Percentiles rank a stretch among this genome's conserved stretches.
Evolutionary conservation across 2,329 filamentous ascomycete genomes (phyloP).

Genomic region (Cryoendolithus antarcticus): DNA sequence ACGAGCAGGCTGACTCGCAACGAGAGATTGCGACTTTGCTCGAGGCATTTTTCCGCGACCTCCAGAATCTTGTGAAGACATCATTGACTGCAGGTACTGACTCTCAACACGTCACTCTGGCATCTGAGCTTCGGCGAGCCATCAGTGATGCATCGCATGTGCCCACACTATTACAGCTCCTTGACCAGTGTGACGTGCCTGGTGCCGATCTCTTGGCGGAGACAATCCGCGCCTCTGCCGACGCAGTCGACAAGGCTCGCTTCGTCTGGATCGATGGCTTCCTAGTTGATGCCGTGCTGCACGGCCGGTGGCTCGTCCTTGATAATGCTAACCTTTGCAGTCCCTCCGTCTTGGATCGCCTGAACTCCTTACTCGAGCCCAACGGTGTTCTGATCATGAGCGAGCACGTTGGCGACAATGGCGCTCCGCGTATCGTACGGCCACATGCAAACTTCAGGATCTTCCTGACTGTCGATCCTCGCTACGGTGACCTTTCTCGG

Average conservation of each 20-base stretch:
- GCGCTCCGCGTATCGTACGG: constrained; percentile 63
- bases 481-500: constrained; percentile 83
- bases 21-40: constrained; percentile 28
- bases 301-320: constrained; percentile 83
- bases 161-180: constrained; percentile 4
- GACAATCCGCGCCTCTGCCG: constrained; percentile 3
- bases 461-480: constrained; percentile 85
- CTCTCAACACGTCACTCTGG: constrained; percentile 1
- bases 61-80: constrained; percentile 8
- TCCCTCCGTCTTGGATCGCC: constrained; percentile 80
- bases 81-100: constrained; percentile 4
- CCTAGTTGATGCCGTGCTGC: constrained; percentile 72
- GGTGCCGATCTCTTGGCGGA: constrained; percentile 6
- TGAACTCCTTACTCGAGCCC: constrained; percentile 89
- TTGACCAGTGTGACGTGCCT: constrained; percentile 1
- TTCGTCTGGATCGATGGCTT: constrained; percentile 97
- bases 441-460: constrained; percentile 83
- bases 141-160: constrained; percentile 2
- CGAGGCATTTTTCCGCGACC: constrained; percentile 7
- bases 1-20: constrained; percentile 81
- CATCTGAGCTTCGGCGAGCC: constrained; percentile 5
- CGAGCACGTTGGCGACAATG: constrained; percentile 75
- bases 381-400: constrained; percentile 82
- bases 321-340: constrained; percentile 97
- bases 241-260: constrained; percentile 55